Evolutionary conservation across 768 basidiomycete genomes (phyloP), one percentile per base, ranked within the genome.

Genomic region (Pisolithus albus): DNA sequence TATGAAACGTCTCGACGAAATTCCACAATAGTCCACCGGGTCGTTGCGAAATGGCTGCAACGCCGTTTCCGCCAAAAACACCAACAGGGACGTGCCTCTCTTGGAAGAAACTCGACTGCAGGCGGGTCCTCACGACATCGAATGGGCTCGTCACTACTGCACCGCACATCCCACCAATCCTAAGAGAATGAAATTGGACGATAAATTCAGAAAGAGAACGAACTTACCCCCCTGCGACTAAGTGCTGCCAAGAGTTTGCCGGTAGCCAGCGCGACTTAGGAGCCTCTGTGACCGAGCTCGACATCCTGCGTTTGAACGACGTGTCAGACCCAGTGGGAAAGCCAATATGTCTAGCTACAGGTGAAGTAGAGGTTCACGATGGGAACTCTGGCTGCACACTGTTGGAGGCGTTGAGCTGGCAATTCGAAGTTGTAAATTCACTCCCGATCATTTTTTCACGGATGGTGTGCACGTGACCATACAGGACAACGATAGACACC

Each of bases 131-230:
- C 56, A 98, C 93, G 30, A 99, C 92, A 68, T 99, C 96, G 61
- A 99, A 95, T 0, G 96, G 95, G 41, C 92, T 92, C 0, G 96
- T 99, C 3, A 97, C 85, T 53, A 96, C 87, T 16, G 93, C 93
- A 32, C 95, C 96, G 62, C 91, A 91, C 93, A 98, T 95, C 38
- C 94, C 96, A 23, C 95, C 96, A 16, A 97, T 73, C 19, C 95
- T 97, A 7, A 26, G 50, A n/a, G 13, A 7, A 13, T 7, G 21
- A 36, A 52, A 55, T 26, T 55, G 58, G 40, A 41, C 47, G 46
- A 36, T 23, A 30, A 49, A 18, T 34, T 26, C 3, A 37, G 38
- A 47, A 2, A 11, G 47, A 13, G 34, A 18, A 34, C 1, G 8
- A 23, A 73, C 88, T 64, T 59, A 92, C 91, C 89, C 91, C 75